A percentile compares a stretch with the other conserved stretches of the same genome.
Evolutionary conservation across 441 rosid species (phyloP).

Genomic region (Aleurites moluccanus): DNA sequence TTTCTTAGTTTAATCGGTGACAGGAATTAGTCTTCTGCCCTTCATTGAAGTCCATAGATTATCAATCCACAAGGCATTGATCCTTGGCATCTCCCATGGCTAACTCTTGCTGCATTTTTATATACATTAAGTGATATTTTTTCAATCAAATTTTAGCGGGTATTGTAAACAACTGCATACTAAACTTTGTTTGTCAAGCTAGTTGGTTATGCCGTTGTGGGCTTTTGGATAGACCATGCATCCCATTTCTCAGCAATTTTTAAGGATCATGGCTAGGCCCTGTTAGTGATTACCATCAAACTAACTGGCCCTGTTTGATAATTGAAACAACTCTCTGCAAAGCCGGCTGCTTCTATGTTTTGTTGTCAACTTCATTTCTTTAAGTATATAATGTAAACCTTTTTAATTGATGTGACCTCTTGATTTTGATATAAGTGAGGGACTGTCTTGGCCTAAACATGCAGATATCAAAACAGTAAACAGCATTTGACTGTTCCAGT

Average conservation of each 20-base stretch:
- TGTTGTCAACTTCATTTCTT: background rate
- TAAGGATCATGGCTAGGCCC: background rate
- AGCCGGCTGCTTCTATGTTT: background rate
- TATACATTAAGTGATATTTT: background rate
- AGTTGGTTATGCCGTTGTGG: background rate
- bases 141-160: background rate
- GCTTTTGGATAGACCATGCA: background rate
- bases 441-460: background rate
- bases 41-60: background rate
- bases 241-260: background rate
- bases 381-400: background rate
- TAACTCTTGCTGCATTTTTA: background rate
- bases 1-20: background rate
- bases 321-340: background rate
- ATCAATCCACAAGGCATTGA: background rate
- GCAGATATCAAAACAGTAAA: too few species aligned
- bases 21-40: background rate
- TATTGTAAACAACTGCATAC: background rate
- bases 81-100: background rate
- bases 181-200: background rate
- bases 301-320: background rate
- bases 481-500: background rate
- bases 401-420: background rate
- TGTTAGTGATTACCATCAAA: background rate
- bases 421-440: background rate